Base-by-base conservation (phyloP, 257 asterid genomes). In the Mitragyna speciosa region DNA sequence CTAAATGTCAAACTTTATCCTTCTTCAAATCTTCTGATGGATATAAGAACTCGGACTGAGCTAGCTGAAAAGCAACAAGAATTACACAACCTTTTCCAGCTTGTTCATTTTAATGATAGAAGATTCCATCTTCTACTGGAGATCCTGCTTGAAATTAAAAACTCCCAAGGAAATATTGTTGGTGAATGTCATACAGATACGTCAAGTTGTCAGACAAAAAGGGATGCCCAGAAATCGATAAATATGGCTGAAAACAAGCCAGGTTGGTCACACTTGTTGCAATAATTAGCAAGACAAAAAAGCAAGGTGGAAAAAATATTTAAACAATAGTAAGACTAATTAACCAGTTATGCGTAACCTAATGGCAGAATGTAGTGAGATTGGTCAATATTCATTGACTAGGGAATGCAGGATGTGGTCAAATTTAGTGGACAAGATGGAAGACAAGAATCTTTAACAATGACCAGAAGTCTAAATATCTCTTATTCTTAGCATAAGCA, bases 41-140 rank as follows among this genome's bases (percentile, higher is more conserved):
- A 43, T 54, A 70, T 14, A 52, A n/a, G 43, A 28, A 24, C 30
- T 56, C n/a, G n/a, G 70, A 24, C 19, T 41, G 41, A 52, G 16
- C 74, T 14, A 64, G 52, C 56, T 24, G 19, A 56, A 75, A 51
- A 49, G 76, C 72, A 52, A 67, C 48, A 74, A 80, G 71, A 76
- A 49, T n/a, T 68, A 33, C 19, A 71, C 43, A 9, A 10, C 31
- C 59, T 54, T 68, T 80, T 56, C 30, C 16, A 41, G 67, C 72
- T 71, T 14, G 47, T 69, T 36, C 2, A 70, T 59, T 59, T 72
- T 15, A 41, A 36, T 43, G 45, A 68, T 30, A 51, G n/a, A 67
- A 52, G 76, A 54, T 67, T 66, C 83, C 72, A 41, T 36, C 66
- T 49, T 70, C 39, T 39, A 41, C 12, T 8, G 12, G 28, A 30